These are phyloP conservation scores for Gliomastix tumulicola DNA, from an alignment of 2,329 filamentous ascomycete genomes.

Conservation along the genomic window DNA sequence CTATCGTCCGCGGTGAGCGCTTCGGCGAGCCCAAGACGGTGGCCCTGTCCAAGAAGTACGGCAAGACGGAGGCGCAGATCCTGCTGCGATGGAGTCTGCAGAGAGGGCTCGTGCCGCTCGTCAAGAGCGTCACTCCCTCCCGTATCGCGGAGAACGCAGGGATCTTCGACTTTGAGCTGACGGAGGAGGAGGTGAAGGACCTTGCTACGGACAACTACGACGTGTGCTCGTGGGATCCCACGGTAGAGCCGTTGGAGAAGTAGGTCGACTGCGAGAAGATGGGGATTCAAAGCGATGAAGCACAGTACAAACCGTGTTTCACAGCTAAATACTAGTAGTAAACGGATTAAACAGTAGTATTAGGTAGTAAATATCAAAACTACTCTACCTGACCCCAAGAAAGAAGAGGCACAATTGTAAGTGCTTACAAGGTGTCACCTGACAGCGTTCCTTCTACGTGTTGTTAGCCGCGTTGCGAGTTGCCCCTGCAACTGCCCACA, in stretches of 20 bases:
- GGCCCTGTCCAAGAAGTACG: conserved; percentile 62
- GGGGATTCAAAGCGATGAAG: too few species aligned
- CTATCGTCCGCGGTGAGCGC: conserved; percentile 60
- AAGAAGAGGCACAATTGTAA: too few species aligned
- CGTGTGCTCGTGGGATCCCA: conserved; percentile 52
- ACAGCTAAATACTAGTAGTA: too few species aligned
- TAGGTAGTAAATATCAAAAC: too few species aligned
- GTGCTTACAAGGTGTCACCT: too few species aligned
- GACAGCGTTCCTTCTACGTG: too few species aligned
- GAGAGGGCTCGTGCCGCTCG: conserved; percentile 66
- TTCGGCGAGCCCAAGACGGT: conserved; percentile 61
- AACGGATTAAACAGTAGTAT: too few species aligned
- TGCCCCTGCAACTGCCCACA: too few species aligned
- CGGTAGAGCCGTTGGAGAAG: conserved; percentile 34
- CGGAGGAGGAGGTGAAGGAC: conserved; percentile 41
- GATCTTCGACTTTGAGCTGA: conserved; percentile 49
- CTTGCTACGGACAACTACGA: conserved; percentile 44
- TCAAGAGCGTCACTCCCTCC: conserved; percentile 64
- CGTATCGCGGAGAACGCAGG: conserved; percentile 59
- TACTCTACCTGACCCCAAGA: too few species aligned
- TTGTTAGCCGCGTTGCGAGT: too few species aligned
- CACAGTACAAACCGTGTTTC: background rate
- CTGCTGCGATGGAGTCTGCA: conserved; percentile 77
- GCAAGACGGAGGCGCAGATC: conserved; percentile 68
- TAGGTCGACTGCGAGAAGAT: too few species aligned